Evolutionary conservation across 768 basidiomycete species (phyloP), one percentile per base, ranked within the genome.

Genomic region (Lepiota brunneoincarnata): DNA sequence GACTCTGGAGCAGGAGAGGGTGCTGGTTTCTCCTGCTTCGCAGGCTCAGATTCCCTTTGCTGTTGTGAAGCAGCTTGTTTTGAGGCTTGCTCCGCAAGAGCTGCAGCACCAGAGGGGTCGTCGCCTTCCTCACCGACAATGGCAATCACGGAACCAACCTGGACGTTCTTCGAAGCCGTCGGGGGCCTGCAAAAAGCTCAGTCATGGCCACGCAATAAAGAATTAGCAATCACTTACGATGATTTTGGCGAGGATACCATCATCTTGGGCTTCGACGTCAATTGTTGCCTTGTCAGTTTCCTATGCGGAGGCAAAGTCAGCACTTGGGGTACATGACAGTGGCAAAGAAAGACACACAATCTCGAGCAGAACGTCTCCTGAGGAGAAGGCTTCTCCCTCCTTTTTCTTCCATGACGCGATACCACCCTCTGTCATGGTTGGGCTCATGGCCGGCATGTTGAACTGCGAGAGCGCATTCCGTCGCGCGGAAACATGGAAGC

Each of bases 211-310:
- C 39, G 34, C 21, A 41, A 15, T 10, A 37, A 18, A 28, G 26
- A 40, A 24, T 23, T 41, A 14, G 31, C 15, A 10, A 9, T 10
- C 4, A 74, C 91, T 54, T 73, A 94, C 95, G 51, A 99, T 86
- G 61, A 99, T 97, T 82, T 98, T 98, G 48, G 91, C 95, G 56
- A 99, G 76, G 59, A 98, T 74, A 61, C 97, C 97, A 62, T 99
- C 97, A 39, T 98, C 97, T 75, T 95, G 95, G 7, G 97, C 93
- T 74, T 99, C 97, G 34, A 99, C 96, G 74, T 99, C 97, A 72
- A 99, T 98, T 44, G 94, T 95, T 18, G 97, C 96, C 81, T 99
- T 99, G 87, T 99, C 97, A 50, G 97, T 99, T 87, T 99, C 97
- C 93, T 96, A 58, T 12, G 43, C 55, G 39, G 42, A 37, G 54